Percentiles rank a stretch among this genome's conserved stretches.
These are phyloP conservation scores for Neonectria coccinea DNA, from an alignment of 2,329 filamentous ascomycete species.

Conservation along the genomic window DNA sequence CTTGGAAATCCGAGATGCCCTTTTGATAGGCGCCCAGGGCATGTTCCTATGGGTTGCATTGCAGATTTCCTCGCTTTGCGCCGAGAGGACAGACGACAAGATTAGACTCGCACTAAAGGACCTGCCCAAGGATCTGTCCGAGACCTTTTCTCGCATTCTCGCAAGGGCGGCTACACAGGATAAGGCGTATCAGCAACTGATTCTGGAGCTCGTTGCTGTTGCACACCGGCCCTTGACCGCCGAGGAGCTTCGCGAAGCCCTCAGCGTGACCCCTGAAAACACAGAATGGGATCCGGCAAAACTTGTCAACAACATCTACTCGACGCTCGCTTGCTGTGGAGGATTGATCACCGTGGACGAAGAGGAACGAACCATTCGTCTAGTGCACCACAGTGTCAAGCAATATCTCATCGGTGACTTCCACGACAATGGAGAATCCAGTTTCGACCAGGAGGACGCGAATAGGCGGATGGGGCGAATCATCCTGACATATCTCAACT, in stretches of 20 bases:
- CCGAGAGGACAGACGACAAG: constrained; percentile 50
- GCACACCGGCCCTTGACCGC: constrained; percentile 48
- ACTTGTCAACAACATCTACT: constrained; percentile 42
- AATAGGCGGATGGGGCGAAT: constrained; percentile 12
- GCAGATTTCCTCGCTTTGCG: constrained; percentile 51
- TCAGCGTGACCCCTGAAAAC: constrained; percentile 52
- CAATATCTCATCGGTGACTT: constrained; percentile 47
- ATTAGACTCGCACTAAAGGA: constrained; percentile 50
- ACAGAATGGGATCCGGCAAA: constrained; percentile 37
- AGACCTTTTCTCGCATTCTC: constrained; percentile 50
- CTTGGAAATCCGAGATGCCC: constrained; percentile 35
- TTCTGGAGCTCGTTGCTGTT: constrained; percentile 48
- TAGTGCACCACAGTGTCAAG: constrained; percentile 52
- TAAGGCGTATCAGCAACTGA: constrained; percentile 39
- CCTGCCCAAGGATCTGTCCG: constrained; percentile 47
- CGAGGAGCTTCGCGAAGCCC: constrained; percentile 53
- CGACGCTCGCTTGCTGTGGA: constrained; percentile 47
- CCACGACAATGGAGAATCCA: background rate
- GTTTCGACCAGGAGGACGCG: constrained; percentile 3
- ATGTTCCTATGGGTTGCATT: constrained; percentile 56
- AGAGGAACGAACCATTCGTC: constrained; percentile 46
- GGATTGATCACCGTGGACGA: constrained; percentile 51
- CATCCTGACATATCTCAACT: constrained; percentile 19
- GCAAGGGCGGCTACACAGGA: constrained; percentile 25
- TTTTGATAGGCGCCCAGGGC: constrained; percentile 46